Evolutionary conservation across 169 alveolate genomes (phyloP), one percentile per base, ranked within the genome.

Genomic region (Plasmodium gonderi): DNA sequence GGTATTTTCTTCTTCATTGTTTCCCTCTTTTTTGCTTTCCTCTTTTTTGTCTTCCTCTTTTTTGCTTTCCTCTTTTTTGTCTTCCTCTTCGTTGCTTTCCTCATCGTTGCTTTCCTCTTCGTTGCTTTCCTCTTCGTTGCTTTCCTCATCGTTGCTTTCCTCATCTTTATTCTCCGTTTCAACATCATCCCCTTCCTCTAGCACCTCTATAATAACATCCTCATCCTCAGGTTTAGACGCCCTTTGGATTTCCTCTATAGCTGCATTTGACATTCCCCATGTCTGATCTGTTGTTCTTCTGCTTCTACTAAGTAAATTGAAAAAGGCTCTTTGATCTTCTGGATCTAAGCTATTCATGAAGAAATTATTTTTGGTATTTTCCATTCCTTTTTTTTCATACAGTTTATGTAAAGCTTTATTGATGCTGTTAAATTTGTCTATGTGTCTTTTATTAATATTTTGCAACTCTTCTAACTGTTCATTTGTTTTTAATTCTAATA

Each of bases 381-480:
- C 29, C 20, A 74, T 36, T 85, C 68, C 89, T 33, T 29, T 74
- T 65, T 75, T 85, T 85, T 85, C 92, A 78, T 85, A 74, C 45
- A 85, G 47, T 45, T 42, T 75, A 72, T 74, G 6, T 75, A 85
- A 78, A 11, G 92, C 92, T 78, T 85, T 85, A 75, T 85, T 85
- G 77, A 85, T 85, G 47, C 92, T 85, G 67, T 42, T 60, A 85
- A 85, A 85, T 75, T 85, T 85, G 47, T 85, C 87, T 14, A 85
- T 75, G 45, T 85, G 85, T 75, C 92, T 85, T 85, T 65, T 85
- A 64, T 85, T 85, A 6, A 85, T 54, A 75, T 85, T 85, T 85
- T 85, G 67, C 68, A 85, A 75, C 68, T 85, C 92, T 78, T 85
- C 92, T 78, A 85, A 75, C 31, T 85, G 89, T 54, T 85, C 92